Evolutionary conservation across 495 filamentous ascomycete genomes (phyloP).

Genomic region (Pyronema domesticum): DNA sequence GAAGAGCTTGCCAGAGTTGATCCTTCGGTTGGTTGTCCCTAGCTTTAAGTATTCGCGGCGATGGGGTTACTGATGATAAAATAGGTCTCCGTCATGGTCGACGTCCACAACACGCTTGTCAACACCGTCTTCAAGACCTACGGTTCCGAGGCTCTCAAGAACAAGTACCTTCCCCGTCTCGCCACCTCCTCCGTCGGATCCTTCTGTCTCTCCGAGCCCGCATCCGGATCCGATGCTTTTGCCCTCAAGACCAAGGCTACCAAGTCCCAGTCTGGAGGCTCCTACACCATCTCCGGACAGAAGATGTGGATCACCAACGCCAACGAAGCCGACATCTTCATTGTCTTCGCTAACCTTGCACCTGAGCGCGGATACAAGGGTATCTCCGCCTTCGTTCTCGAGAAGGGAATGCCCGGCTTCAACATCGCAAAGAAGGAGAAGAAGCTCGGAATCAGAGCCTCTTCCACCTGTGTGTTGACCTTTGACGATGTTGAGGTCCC

Average conservation of each 20-base stretch:
- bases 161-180: constrained; percentile 70
- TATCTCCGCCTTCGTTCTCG: constrained; percentile 89
- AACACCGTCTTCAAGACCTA: constrained; percentile 86
- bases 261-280: constrained; percentile 49
- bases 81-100: constrained; percentile 21
- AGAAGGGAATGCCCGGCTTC: constrained; percentile 80
- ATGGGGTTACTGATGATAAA: not conserved
- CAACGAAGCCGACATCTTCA: constrained; percentile 84
- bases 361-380: constrained; percentile 80
- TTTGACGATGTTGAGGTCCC: constrained; percentile 93
- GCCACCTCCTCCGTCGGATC: constrained; percentile 84
- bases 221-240: constrained; percentile 88
- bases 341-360: constrained; percentile 92
- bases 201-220: constrained; percentile 91
- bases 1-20: constrained; percentile 92
- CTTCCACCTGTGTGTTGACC: constrained; percentile 89
- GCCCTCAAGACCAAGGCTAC: constrained; percentile 75
- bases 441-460: constrained; percentile 91
- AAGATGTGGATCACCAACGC: constrained; percentile 99
- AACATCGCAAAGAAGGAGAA: constrained; percentile 98
- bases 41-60: not conserved
- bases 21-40: constrained; percentile 53
- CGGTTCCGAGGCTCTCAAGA: constrained; percentile 54
- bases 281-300: constrained; percentile 70
- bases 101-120: constrained; percentile 78